Conservation (phyloP, 495 filamentous ascomycete species). For the Xylaria grammica region DNA sequence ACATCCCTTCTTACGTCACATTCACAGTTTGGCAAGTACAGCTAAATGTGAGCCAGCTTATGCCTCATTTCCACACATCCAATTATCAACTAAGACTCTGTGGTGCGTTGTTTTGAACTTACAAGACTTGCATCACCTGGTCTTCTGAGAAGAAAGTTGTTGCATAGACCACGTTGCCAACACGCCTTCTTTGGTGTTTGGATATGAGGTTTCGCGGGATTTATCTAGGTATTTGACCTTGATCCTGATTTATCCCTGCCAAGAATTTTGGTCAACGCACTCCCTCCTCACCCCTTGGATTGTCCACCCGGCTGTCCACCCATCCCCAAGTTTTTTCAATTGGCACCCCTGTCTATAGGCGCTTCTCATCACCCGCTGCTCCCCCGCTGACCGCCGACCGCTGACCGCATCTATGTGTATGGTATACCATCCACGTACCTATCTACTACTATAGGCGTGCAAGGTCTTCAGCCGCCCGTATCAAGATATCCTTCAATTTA, state of each 20-base stretch:
- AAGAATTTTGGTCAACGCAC: conserved; percentile 2
- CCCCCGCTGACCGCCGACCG: not conserved
- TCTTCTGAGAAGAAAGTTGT: not conserved
- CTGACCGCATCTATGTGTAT: not conserved
- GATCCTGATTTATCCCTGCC: conserved; percentile 7
- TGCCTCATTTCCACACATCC: not conserved
- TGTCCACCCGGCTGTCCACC: conserved; percentile 8
- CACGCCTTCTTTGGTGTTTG: not conserved
- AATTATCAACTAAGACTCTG: not conserved
- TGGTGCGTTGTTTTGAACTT: conserved; percentile 1
- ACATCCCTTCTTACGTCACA: not conserved
- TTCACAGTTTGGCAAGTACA: not conserved
- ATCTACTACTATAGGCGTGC: too few relatives aligned
- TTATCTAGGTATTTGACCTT: not conserved
- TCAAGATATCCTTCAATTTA: conserved; percentile 2
- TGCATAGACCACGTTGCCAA: not conserved
- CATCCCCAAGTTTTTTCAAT: not conserved
- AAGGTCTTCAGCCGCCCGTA: not conserved
- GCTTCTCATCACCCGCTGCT: not conserved
- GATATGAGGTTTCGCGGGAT: not conserved
- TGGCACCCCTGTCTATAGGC: conserved; percentile 1
- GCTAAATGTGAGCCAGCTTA: not conserved
- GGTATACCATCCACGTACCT: too few relatives aligned
- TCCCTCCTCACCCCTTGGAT: not conserved
- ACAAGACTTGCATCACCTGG: not conserved